Base-by-base conservation (phyloP, 2,329 filamentous ascomycete species). In the Alternaria angustiovoidea region DNA sequence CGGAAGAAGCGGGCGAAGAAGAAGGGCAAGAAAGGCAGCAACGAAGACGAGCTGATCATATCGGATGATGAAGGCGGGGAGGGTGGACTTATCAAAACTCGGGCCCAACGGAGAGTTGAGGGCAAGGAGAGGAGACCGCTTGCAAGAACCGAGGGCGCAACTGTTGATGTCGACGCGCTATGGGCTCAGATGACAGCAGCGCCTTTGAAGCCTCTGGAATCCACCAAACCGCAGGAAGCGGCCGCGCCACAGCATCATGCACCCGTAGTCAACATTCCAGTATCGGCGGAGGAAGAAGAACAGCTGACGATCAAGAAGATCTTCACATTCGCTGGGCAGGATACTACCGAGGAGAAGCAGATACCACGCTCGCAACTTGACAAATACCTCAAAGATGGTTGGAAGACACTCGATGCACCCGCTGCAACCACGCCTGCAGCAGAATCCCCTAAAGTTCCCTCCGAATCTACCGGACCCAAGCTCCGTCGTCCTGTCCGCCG, bases 271-370 rank as follows among this genome's bases (percentile, higher is more conserved):
- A 51, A 26, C 28, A 63, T 59, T 28, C 38, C 52, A 7, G 60
- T 39, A 9, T 62, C 66, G 4, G 49, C 28, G 7, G 72, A 70
- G 20, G 75, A 76, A 11, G 70, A 76, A 48, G 79, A 82, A 42
- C 75, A 69, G 79, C 51, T 92, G 68, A 85, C 84, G 61, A 89
- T 93, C 62, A 90, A 88, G 69, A 87, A 89, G 30, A 89, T 87
- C 14, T 92, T 91, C 78, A 90, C 89, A 68, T 93, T 93, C 68
- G 91, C 90, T 36, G 91, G 90, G 30, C 87, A 90, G 69, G 83
- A 89, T 12, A 88, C 91, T 69, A 90, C 85, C 0, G 90, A 93
- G 70, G 88, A 91, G 73, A 92, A 91, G 74, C 79, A 89, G 11
- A 88, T 93, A 1, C 81, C 87, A 4, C 70, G 70, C 32, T 74